Conservation (phyloP, 495 filamentous ascomycete genomes). For the Thermochaetoides thermophila region DNA sequence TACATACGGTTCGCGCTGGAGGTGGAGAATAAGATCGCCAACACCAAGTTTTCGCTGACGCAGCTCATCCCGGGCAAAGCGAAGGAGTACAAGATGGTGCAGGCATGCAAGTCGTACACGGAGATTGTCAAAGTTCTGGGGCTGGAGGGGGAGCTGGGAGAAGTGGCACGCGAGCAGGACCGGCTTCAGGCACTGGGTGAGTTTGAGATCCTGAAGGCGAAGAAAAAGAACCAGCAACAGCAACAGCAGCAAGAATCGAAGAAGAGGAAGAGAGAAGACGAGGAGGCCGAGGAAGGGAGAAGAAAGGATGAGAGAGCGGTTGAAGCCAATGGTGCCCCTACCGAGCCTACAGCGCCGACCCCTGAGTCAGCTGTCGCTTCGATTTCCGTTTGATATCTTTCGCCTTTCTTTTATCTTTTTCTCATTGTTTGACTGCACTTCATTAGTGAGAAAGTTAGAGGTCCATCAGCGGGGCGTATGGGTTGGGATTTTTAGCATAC, state of each 20-base stretch:
- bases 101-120: constrained; percentile 44
- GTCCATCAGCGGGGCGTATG: too few relatives aligned
- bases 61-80: constrained; percentile 76
- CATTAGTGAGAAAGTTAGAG: too few relatives aligned
- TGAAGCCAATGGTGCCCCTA: too few relatives aligned
- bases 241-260: constrained; percentile 1
- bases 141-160: constrained; percentile 39
- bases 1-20: constrained; percentile 59
- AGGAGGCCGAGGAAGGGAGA: not conserved
- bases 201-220: constrained; percentile 17
- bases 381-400: constrained; percentile 1
- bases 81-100: constrained; percentile 38
- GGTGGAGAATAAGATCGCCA: constrained; percentile 71
- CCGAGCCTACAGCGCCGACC: not conserved
- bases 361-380: not conserved
- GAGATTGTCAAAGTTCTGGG: constrained; percentile 47
- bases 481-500: too few relatives aligned
- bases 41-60: constrained; percentile 79
- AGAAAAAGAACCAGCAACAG: constrained; percentile 2
- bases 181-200: constrained; percentile 32
- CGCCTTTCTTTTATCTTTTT: constrained; percentile 1
- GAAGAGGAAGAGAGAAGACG: constrained; percentile 11
- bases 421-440: not conserved
- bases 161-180: constrained; percentile 47
- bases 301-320: not conserved